Conservation (phyloP, 2,329 filamentous ascomycete species). For the Xylariaceae sp. region DNA sequence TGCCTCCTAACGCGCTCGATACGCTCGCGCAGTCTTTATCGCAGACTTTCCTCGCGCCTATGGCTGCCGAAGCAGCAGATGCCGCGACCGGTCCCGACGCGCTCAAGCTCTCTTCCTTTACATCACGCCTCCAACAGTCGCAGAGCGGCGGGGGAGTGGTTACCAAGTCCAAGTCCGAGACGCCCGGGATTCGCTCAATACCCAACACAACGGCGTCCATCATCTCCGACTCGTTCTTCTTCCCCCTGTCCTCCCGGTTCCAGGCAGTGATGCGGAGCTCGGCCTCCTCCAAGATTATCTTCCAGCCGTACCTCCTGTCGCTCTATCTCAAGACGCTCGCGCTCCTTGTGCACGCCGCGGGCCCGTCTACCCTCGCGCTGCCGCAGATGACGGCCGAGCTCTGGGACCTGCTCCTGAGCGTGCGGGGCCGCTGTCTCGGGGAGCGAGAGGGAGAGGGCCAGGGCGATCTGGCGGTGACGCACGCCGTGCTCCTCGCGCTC, state of each 20-base stretch:
- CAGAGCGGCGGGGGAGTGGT: neutral
- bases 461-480: constrained; percentile 58
- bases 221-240: constrained; percentile 75
- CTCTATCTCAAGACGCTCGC: constrained; percentile 83
- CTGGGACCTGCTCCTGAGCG: constrained; percentile 70
- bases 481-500: constrained; percentile 72
- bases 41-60: constrained; percentile 68
- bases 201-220: constrained; percentile 75
- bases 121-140: constrained; percentile 61
- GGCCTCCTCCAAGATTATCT: constrained; percentile 48
- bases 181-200: constrained; percentile 46
- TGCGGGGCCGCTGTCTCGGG: constrained; percentile 53
- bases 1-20: constrained; percentile 58
- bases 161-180: constrained; percentile 23
- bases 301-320: constrained; percentile 69
- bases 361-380: constrained; percentile 69
- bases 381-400: constrained; percentile 78
- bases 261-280: constrained; percentile 52
- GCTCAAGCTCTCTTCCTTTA: constrained; percentile 87
- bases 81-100: constrained; percentile 71
- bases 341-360: constrained; percentile 75
- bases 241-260: constrained; percentile 76
- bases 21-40: constrained; percentile 63
- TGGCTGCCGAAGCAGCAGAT: constrained; percentile 79
- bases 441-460: constrained; percentile 3